Base-by-base conservation (phyloP, 2,329 filamentous ascomycete genomes). In the Fusarium poae region DNA sequence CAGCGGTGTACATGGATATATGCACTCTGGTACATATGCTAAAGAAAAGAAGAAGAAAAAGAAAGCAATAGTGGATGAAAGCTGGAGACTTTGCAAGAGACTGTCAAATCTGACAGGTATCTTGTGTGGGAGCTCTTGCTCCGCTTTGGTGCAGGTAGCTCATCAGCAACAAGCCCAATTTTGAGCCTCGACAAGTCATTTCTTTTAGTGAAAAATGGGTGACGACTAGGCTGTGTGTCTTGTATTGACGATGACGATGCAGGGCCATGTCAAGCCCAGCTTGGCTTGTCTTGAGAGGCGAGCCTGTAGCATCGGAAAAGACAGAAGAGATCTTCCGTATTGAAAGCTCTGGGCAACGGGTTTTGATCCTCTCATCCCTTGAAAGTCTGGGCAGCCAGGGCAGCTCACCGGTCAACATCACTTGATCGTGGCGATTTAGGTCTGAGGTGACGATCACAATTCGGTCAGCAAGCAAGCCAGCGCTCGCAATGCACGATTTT, bases 61-160 rank as follows among this genome's bases (percentile, higher is more conserved):
- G 39, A 13, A 62, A 51, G 51, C 13, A 48, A 65, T 50, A 40
- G 43, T 39, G 13, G 25, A 34, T 40, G 25, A 44, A 29, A 35
- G 32, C 29, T 56, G 32, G 27, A 49, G 55, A 35, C 29, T 54
- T 20, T 23, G 32, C 43, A 18, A 42, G 27, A 58, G 40, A 21
- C 53, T 35, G 46, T 57, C 56, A 63, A 67, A 71, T 68, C 62
- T 70, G 62, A 74, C 61, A 68, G 53, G 71, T 71, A 71, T 49
- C 44, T 37, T 64, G 42, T 30, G 39, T 44, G 67, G 46, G 65
- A 64, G 50, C 46, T 62, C 49, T 60, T 65, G 57, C 72, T 72
- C 71, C 70, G 62, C 71, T 61, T 27, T 20, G 45, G 35, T 54
- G 62, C 68, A 71, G 68, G 58, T 56, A 57, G 57, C 64, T 71